Evolutionary conservation across 202 grass and related monocot genomes (phyloP).

Genomic region (Eragrostis tef): DNA sequence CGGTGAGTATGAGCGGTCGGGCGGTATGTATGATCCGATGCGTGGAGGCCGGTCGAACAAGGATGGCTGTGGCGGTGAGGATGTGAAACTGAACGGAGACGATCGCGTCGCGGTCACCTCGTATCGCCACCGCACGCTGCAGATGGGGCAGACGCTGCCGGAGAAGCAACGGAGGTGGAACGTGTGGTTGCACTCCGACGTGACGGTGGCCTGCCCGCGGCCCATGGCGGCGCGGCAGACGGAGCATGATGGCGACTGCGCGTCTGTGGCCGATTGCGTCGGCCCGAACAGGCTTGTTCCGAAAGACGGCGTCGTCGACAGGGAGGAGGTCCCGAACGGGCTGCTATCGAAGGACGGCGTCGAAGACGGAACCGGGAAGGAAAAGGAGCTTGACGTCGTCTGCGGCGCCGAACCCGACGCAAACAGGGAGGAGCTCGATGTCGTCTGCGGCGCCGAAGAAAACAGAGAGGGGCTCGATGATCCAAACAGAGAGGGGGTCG

Average conservation of each 20-base stretch:
- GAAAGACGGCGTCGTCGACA: background rate
- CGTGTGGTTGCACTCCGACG: background rate
- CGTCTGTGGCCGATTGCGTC: background rate
- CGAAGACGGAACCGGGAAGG: no score
- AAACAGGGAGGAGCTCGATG: no score
- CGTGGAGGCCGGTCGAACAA: no score
- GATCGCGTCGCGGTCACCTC: background rate
- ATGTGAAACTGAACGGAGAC: background rate
- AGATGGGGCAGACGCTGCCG: background rate
- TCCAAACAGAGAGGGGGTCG: no score
- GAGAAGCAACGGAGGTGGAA: conserved; percentile 19
- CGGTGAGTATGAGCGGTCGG: no score
- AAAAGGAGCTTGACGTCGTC: no score
- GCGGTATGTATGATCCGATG: no score
- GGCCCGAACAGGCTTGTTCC: background rate
- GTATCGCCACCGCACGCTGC: conserved; percentile 1
- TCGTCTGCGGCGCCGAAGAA: no score
- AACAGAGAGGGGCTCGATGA: no score
- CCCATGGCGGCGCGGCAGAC: background rate
- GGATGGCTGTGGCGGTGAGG: background rate
- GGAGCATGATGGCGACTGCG: background rate
- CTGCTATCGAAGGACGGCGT: no score
- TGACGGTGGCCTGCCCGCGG: background rate
- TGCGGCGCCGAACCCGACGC: no score
- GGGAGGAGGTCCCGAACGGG: no score